phyloP scores from a whole-genome alignment of 2,329 filamentous ascomycete species.

The Penicillium digitatum region DNA sequence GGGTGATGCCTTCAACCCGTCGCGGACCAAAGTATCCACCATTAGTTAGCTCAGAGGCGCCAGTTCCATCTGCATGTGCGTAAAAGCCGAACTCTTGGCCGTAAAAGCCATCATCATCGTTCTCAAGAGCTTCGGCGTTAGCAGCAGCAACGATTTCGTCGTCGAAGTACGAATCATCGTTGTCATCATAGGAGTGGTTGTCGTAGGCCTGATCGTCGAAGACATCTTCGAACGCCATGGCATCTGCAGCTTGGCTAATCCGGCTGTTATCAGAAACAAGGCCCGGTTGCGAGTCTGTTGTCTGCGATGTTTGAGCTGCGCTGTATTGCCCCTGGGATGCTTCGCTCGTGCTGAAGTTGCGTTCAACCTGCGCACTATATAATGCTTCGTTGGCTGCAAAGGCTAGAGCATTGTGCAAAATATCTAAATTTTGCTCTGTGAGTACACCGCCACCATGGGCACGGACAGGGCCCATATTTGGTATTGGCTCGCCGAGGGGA shows the following conservation, averaged over 20 bases:
- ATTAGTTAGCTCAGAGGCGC: constrained; percentile 60
- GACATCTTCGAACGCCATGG: constrained; percentile 38
- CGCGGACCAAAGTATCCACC: constrained; percentile 87
- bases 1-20: constrained; percentile 57
- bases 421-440: constrained; percentile 58
- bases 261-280: constrained; percentile 50
- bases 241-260: constrained; percentile 45
- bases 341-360: constrained; percentile 52
- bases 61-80: constrained; percentile 53
- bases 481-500: constrained; percentile 26
- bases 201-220: constrained; percentile 48
- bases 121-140: constrained; percentile 87
- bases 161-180: constrained; percentile 69
- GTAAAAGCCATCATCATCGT: constrained; percentile 90
- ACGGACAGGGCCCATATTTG: constrained; percentile 35
- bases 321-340: constrained; percentile 36
- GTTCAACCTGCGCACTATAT: constrained; percentile 68
- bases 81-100: constrained; percentile 97
- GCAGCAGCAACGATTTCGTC: constrained; percentile 91
- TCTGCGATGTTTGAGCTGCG: constrained; percentile 33
- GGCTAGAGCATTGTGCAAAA: constrained; percentile 79
- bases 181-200: constrained; percentile 55
- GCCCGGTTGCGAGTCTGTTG: constrained; percentile 42
- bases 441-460: constrained; percentile 37
- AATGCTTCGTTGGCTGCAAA: constrained; percentile 75